phyloP scores from a whole-genome alignment of 2,329 filamentous ascomycete species.

The Clonostachys solani region DNA sequence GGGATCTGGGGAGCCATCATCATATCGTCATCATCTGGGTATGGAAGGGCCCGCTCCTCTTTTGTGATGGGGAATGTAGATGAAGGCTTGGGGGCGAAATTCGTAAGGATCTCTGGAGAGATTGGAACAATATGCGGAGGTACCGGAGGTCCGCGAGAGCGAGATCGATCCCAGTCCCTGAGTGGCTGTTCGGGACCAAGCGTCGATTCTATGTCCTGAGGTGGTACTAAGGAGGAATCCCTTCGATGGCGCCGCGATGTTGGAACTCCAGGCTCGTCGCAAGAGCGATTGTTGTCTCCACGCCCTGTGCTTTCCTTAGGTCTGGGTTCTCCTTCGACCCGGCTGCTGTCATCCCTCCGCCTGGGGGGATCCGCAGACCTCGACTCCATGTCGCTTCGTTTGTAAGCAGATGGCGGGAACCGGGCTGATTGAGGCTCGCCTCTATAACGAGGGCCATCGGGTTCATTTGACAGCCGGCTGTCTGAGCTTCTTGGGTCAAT shows the following conservation, averaged over 20 bases:
- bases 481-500: no score
- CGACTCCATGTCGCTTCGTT: no score
- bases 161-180: slow-evolving; percentile 17
- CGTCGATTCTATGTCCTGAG: slow-evolving; percentile 19
- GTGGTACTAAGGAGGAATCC: slow-evolving; percentile 23
- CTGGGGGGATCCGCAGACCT: no score
- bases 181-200: slow-evolving; percentile 13
- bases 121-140: slow-evolving; percentile 3
- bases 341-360: no score
- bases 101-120: background rate
- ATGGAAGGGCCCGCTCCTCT: slow-evolving; percentile 13
- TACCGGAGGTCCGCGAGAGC: slow-evolving; percentile 25
- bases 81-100: slow-evolving; percentile 12
- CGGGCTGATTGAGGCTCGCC: no score
- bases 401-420: no score
- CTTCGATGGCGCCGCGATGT: slow-evolving; percentile 20
- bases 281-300: slow-evolving; percentile 29
- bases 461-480: no score
- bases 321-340: slow-evolving; percentile 6
- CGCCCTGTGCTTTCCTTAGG: slow-evolving; percentile 15
- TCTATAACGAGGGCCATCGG: no score
- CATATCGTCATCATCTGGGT: slow-evolving; percentile 34
- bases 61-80: slow-evolving; percentile 21
- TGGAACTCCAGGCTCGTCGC: slow-evolving; percentile 28
- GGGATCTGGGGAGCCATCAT: slow-evolving; percentile 9